Percentiles rank a stretch among this genome's conserved stretches.
Evolutionary conservation across 106 monocot species (phyloP).

Genomic region (Apostasia ramifera): DNA sequence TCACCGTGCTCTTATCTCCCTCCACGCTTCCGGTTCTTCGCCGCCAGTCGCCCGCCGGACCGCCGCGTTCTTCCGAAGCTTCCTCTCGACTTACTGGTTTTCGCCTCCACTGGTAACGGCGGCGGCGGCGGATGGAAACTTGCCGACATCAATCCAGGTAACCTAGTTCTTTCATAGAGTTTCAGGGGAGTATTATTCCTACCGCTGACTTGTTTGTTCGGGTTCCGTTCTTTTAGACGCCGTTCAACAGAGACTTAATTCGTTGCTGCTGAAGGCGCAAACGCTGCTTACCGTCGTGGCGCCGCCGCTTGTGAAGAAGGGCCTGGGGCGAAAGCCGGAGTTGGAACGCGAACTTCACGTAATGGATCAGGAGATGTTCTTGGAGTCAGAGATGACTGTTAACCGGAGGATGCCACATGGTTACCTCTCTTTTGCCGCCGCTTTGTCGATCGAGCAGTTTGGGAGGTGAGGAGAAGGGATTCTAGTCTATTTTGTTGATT

Average conservation of each 20-base stretch:
- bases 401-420: slow-evolving; percentile 49
- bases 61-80: background rate
- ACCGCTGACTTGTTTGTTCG: background rate
- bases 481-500: background rate
- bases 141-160: slow-evolving; percentile 41
- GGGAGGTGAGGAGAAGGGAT: slow-evolving; percentile 40
- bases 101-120: slow-evolving; percentile 1
- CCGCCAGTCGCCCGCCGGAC: slow-evolving; percentile 8
- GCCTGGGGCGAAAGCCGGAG: slow-evolving; percentile 12
- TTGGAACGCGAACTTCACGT: slow-evolving; percentile 17
- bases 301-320: slow-evolving; percentile 46
- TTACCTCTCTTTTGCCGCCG: slow-evolving; percentile 52
- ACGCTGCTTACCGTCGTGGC: slow-evolving; percentile 44
- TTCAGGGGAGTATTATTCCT: background rate
- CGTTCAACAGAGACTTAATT: slow-evolving; percentile 54
- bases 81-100: slow-evolving; percentile 7
- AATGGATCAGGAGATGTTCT: slow-evolving; percentile 39
- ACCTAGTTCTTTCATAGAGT: background rate
- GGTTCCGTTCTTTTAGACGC: slow-evolving; percentile 25
- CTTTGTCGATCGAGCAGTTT: slow-evolving; percentile 83
- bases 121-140: slow-evolving; percentile 40
- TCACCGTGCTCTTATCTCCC: background rate
- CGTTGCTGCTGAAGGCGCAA: slow-evolving; percentile 68
- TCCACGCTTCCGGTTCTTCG: slow-evolving; percentile 7
- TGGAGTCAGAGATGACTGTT: slow-evolving; percentile 57